Evolutionary conservation across 495 filamentous ascomycete genomes (phyloP), one percentile per base, ranked within the genome.

Genomic region (Lasiosphaeriaceae sp.): DNA sequence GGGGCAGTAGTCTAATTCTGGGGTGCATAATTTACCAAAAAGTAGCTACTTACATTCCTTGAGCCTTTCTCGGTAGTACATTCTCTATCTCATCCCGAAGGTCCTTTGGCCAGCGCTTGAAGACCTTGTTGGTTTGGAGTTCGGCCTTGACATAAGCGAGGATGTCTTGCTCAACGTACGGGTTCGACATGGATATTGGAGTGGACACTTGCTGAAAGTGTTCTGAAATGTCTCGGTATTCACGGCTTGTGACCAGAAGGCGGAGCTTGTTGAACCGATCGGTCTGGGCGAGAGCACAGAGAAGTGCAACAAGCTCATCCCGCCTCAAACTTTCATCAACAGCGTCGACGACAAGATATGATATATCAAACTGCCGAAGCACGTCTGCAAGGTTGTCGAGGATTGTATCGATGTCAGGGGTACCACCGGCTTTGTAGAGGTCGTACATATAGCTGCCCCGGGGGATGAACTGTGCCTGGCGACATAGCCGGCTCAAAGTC

Each of bases 211-310:
- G 37, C 11, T 58, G 61, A 48, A 67, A 24, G 11, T 22, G 3
- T 17, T 7, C 17, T 11, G 1, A 1, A 26, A 80, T 76, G 44
- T 77, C 77, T 8, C 20, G 23, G 22, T 79, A 71, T 17, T 68
- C 63, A 23, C 77, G 67, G 57, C 77, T 79, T 2, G 74, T 75
- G 43, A 66, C 66, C 20, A 77, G 54, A 8, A 78, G 44, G 8
- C 63, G 63, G n/a, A 80, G 55, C 20, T 71, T 72, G 2, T 50
- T 21, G 48, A 75, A 76, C 26, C 62, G 46, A 4, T 5, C 0
- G 4, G 12, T 14, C 59, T 67, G 11, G 56, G 63, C 34, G 76
- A 59, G 2, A 24, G 55, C 26, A n/a, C 23, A 23, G 22, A 73
- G 50, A 16, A 68, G 37, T 9, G 24, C 45, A 8, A 68, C 34